These are phyloP conservation scores for Fusarium continuum DNA, from an alignment of 2,329 filamentous ascomycete genomes.

Conservation along the genomic window DNA sequence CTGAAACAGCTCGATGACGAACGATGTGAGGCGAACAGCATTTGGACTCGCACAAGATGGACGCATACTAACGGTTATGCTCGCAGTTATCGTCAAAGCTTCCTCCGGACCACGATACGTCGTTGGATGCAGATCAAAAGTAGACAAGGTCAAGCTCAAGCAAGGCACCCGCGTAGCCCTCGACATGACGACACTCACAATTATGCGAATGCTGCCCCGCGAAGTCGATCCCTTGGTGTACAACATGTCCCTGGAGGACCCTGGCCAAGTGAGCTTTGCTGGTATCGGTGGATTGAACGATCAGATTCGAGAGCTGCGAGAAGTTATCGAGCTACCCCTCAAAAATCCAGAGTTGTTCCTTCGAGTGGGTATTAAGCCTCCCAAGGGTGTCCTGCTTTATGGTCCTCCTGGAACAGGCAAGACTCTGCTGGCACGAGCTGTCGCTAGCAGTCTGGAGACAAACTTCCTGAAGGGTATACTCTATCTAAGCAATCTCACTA, in stretches of 20 bases:
- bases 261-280: slow-evolving; percentile 95
- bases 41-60: slow-evolving; percentile 7
- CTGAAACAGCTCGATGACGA: slow-evolving; percentile 99
- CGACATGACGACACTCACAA: slow-evolving; percentile 99
- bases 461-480: slow-evolving; percentile 92
- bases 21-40: slow-evolving; percentile 74
- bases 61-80: slow-evolving; percentile 29
- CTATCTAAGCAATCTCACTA: neutral
- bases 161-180: slow-evolving; percentile 97
- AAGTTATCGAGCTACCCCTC: slow-evolving; percentile 96
- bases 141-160: slow-evolving; percentile 96
- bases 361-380: slow-evolving; percentile 97
- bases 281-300: slow-evolving; percentile 98
- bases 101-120: slow-evolving; percentile 98
- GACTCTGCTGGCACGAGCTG: slow-evolving; percentile 91
- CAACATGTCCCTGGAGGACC: slow-evolving; percentile 99
- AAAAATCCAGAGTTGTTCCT: slow-evolving; percentile 99
- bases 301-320: slow-evolving; percentile 94
- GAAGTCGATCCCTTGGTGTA: slow-evolving; percentile 99
- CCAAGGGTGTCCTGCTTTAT: slow-evolving; percentile 95
- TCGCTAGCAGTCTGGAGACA: slow-evolving; percentile 95
- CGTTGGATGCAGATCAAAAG: slow-evolving; percentile 96
- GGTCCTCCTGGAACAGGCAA: slow-evolving; percentile 97
- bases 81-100: slow-evolving; percentile 93
- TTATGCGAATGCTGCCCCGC: slow-evolving; percentile 99